Evolutionary conservation across 1,284 basidiomycete species (phyloP).

Genomic region (Puccinia polysora): DNA sequence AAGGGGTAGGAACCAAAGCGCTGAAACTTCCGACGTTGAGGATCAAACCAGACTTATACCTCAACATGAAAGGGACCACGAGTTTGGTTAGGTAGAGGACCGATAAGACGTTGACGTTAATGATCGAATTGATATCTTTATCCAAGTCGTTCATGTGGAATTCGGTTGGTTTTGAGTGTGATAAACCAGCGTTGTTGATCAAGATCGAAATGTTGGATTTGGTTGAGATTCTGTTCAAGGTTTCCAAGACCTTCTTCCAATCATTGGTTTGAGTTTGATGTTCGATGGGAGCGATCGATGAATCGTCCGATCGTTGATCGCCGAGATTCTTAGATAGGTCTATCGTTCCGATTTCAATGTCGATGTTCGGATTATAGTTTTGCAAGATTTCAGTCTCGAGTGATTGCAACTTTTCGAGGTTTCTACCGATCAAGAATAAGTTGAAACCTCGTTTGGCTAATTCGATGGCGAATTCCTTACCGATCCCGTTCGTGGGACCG

Average conservation of each 20-base stretch:
- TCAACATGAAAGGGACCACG: constrained; percentile 73
- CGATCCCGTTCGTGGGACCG: constrained; percentile 69
- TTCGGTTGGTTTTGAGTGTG: constrained; percentile 62
- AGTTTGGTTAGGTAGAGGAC: constrained; percentile 58
- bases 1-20: constrained; percentile 78
- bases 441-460: constrained; percentile 77
- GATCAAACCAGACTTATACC: constrained; percentile 71
- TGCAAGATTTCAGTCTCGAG: constrained; percentile 73
- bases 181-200: constrained; percentile 97
- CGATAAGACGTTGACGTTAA: constrained; percentile 58
- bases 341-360: constrained; percentile 9
- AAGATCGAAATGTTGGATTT: constrained; percentile 38
- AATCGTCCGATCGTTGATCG: not conserved
- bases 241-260: constrained; percentile 21
- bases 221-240: constrained; percentile 1
- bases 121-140: constrained; percentile 57
- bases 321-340: constrained; percentile 9
- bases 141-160: constrained; percentile 57
- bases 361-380: constrained; percentile 47
- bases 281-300: not conserved
- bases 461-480: constrained; percentile 67
- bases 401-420: constrained; percentile 63
- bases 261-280: constrained; percentile 8
- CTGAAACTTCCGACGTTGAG: constrained; percentile 91
- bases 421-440: constrained; percentile 77